Evolutionary conservation across 768 basidiomycete genomes (phyloP), one percentile per base, ranked within the genome.

Genomic region (Tephrocybe sp.): DNA sequence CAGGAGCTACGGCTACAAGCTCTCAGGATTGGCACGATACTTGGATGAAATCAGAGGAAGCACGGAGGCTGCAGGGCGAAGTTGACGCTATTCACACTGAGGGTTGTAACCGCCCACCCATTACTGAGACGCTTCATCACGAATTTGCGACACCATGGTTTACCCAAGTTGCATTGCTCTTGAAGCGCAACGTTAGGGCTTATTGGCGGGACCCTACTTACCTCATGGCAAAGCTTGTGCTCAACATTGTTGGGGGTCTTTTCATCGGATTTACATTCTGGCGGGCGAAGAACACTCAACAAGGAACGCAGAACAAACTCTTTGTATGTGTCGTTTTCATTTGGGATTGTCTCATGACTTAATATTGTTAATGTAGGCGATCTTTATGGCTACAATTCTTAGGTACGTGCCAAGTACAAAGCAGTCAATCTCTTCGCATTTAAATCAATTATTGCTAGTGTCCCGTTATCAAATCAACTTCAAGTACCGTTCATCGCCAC

Each of bases 251-350:
- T 7, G 74, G 75, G 2, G 83, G 82, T 3, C 67, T 84, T 2
- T 76, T 84, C 56, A 80, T 84, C 39, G 76, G 76, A 9, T 85
- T 86, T 54, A 82, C 84, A 6, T 86, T 86, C 64, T 86, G 71
- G 69, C 70, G 79, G 51, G 64, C 79, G 12, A 75, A 79, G 33
- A 59, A 80, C 45, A 72, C 73, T 13, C 72, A 80, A 46, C 79
- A 78, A 51, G 84, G 82, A 35, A 77, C 77, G 1, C 83, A 85
- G 60, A 82, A 84, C 62, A 83, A 84, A 59, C 72, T 86, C 26
- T 86, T 86, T 59, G 82, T 82, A 52, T 42, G 78, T 70, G 38
- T 40, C 23, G 16, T 52, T 58, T 23, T 62, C 53, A 48, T 11
- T 48, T 58, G 7, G 30, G 56, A 4, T 14, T 13, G 2, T 23